These are phyloP conservation scores for Penicillium sp. DNA, from an alignment of 2,329 filamentous ascomycete genomes.

Conservation along the genomic window DNA sequence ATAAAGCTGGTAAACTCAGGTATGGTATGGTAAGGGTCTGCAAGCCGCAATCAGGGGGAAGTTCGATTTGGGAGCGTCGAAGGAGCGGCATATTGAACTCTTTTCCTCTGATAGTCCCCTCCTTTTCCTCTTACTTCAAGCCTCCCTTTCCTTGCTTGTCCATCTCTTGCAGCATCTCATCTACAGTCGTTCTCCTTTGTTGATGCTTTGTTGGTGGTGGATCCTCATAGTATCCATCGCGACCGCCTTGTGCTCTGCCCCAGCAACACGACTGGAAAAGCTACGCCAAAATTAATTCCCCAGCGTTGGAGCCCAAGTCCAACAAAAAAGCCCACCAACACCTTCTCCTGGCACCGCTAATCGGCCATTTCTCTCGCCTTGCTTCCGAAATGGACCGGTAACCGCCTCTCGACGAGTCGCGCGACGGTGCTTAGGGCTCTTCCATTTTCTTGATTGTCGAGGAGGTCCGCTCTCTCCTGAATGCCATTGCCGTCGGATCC, in stretches of 20 bases:
- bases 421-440: conserved; percentile 40
- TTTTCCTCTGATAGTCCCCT: conserved; percentile 6
- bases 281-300: conserved; percentile 26
- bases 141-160: neutral
- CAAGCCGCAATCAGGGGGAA: conserved; percentile 18
- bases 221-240: conserved; percentile 19
- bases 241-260: conserved; percentile 30
- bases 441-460: conserved; percentile 27
- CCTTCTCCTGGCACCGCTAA: conserved; percentile 11
- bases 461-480: conserved; percentile 29
- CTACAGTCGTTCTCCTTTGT: neutral
- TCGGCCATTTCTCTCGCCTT: conserved; percentile 17
- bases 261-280: conserved; percentile 24
- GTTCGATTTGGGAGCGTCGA: conserved; percentile 10
- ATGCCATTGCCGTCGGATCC: conserved; percentile 30
- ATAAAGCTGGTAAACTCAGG: conserved; percentile 2
- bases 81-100: conserved; percentile 12
- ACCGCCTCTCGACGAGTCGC: conserved; percentile 35
- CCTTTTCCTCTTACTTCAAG: neutral
- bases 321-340: conserved; percentile 9
- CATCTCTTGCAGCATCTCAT: neutral
- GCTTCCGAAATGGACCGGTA: conserved; percentile 44
- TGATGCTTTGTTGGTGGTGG: conserved; percentile 18
- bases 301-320: conserved; percentile 3
- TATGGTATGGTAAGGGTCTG: conserved; percentile 12